Conservation (phyloP, 305 asterid species). For the Petunia hybrid region DNA sequence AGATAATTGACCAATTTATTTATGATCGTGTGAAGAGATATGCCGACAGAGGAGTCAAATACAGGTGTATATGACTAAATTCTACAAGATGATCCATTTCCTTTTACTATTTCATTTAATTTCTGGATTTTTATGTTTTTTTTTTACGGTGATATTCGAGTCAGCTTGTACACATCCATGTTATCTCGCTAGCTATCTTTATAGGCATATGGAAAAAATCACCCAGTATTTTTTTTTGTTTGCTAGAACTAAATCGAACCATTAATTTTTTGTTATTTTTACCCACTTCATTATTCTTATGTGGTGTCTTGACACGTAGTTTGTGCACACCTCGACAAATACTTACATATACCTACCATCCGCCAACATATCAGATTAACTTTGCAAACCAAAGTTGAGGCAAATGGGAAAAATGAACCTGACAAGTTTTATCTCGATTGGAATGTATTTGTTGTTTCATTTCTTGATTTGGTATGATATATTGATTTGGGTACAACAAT, state of each 20-base stretch:
- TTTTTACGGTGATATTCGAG: neutral
- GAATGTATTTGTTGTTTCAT: neutral
- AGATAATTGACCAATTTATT: neutral
- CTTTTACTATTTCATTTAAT: no score
- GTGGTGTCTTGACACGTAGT: no score
- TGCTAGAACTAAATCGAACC: neutral
- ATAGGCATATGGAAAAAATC: no score
- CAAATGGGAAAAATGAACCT: no score
- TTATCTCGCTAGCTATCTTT: no score
- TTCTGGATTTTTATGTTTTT: neutral
- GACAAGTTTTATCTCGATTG: no score
- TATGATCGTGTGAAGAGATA: neutral
- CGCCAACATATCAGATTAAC: no score
- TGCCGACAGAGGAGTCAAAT: neutral
- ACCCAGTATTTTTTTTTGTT: neutral
- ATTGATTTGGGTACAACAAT: neutral
- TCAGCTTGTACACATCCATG: neutral
- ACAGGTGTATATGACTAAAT: neutral
- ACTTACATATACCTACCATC: no score
- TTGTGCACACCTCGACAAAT: no score
- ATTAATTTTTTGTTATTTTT: neutral
- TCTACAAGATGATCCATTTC: no score
- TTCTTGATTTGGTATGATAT: neutral
- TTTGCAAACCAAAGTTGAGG: no score
- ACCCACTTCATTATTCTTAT: neutral